These are phyloP conservation scores for Dictyostelium brefeldianum DNA, from an alignment of 78 protist genomes.

Conservation along the genomic window DNA sequence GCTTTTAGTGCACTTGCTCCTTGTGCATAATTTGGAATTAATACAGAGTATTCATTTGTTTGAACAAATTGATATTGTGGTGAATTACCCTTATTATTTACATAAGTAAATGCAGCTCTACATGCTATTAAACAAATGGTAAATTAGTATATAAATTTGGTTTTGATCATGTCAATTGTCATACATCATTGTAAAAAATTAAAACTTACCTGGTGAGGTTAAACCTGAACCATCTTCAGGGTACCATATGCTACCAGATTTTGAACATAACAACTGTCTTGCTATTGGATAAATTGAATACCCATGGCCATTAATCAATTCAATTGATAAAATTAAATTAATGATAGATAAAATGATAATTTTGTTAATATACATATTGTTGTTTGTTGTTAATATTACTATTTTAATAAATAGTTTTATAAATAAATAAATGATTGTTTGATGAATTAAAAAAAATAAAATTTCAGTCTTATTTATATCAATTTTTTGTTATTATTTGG, in stretches of 20 bases:
- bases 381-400: too few species aligned
- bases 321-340: too few species aligned
- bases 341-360: too few species aligned
- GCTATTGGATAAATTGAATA: conserved; percentile 10
- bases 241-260: conserved; percentile 6
- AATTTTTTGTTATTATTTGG: too few species aligned
- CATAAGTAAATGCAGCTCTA: conserved; percentile 42
- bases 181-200: too few species aligned
- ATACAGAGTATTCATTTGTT: conserved; percentile 45
- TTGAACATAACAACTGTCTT: conserved; percentile 16
- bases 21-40: conserved; percentile 51
- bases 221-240: conserved; percentile 5
- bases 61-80: conserved; percentile 61
- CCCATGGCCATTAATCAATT: conserved; percentile 22
- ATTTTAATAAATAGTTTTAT: too few species aligned
- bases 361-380: too few species aligned
- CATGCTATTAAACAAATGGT: too few species aligned
- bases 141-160: not conserved
- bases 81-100: not conserved
- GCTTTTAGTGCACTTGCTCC: conserved; percentile 46
- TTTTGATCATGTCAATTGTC: not conserved
- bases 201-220: too few species aligned
- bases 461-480: too few species aligned
- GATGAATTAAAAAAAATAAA: too few species aligned
- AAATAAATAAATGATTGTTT: too few species aligned